Evolutionary conservation across 2,329 filamentous ascomycete genomes (phyloP).

Genomic region (Rutstroemia sydowiana): DNA sequence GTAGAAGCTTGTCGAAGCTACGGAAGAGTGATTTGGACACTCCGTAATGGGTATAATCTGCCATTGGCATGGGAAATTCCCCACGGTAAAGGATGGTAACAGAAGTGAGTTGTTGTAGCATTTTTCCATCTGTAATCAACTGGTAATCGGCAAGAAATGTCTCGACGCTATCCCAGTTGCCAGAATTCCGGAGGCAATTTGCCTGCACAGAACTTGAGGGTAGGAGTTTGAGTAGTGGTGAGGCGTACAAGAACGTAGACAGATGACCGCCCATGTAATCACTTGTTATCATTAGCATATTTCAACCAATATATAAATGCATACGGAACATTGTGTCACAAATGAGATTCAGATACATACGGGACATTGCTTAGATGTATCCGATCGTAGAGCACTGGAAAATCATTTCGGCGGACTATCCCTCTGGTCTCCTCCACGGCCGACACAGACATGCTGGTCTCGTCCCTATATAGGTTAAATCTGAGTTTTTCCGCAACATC

Average conservation of each 20-base stretch:
- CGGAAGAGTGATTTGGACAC: not conserved
- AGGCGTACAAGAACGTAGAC: conserved; percentile 10
- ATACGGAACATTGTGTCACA: conserved; percentile 17
- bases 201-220: not conserved
- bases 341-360: conserved; percentile 7
- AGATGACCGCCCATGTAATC: conserved; percentile 13
- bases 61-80: not conserved
- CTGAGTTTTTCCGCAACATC: conserved; percentile 15
- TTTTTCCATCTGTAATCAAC: conserved; percentile 5
- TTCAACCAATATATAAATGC: not conserved
- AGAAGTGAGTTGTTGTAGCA: conserved; percentile 7
- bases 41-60: not conserved
- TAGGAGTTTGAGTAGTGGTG: conserved; percentile 7
- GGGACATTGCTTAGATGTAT: conserved; percentile 18
- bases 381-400: conserved; percentile 12
- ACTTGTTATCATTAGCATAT: not conserved
- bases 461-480: conserved; percentile 7
- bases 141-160: conserved; percentile 14
- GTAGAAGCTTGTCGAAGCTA: not conserved
- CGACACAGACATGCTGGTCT: not conserved
- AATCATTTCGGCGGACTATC: conserved; percentile 4
- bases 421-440: not conserved
- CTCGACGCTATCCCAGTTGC: not conserved
- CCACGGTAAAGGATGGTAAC: not conserved
- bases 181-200: conserved; percentile 13